Evolutionary conservation across 2,329 filamentous ascomycete species (phyloP), one percentile per base, ranked within the genome.

Genomic region (Fusarium sp.): DNA sequence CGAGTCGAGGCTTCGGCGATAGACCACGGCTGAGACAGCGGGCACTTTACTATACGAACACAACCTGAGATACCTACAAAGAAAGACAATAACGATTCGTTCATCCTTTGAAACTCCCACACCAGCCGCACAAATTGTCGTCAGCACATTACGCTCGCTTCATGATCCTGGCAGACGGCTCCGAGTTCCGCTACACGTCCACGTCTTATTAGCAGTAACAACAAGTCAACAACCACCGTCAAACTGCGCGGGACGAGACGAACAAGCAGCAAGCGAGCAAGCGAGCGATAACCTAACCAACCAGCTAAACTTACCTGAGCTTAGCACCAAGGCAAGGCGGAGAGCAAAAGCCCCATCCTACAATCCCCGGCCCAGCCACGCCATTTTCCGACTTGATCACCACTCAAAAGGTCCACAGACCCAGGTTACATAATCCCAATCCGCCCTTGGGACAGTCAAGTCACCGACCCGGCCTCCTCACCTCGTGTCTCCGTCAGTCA

Each of bases 401-500:
- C 57, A 63, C 66, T 74, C 65, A 63, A 45, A 57, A 55, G 40
- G 44, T 58, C 55, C 62, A 61, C 61, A 51, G 60, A 67, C 39
- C 63, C 53, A 52, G 71, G 73, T 75, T 75, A 75, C 73, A 75
- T 75, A 75, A 75, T 75, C 73, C 62, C 72, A 71, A 31, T 72
- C 66, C 70, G 56, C 65, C 55, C 55, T 57, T 58, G 45, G 64
- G 10, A 70, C 60, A 55, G 58, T 71, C 62, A 63, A 31, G 28
- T 42, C 20, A 22, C 20, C 61, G 9, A 31, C 28, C 28, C 61
- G 61, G 66, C 72, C 68, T 71, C 67, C 62, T 66, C 72, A 63
- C 50, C 58, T 63, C 58, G 34, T 58, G 58, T 40, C 63, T 75
- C 74, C 58, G 72, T 74, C 73, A 75, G 73, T 73, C 62, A 65